These are phyloP conservation scores for Ilex paraguariensis DNA, from an alignment of 305 asterid species.

Conservation along the genomic window DNA sequence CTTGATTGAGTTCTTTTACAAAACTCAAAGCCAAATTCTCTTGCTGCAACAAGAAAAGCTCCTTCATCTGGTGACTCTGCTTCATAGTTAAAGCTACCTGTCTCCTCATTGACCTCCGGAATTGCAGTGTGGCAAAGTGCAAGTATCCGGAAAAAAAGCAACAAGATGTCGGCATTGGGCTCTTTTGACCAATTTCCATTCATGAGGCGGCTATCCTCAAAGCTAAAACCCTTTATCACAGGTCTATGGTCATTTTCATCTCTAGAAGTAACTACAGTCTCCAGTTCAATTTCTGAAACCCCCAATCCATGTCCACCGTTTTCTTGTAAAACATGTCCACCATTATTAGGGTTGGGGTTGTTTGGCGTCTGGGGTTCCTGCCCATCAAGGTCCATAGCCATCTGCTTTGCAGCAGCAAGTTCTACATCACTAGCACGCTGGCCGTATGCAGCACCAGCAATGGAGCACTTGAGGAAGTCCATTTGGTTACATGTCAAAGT, in stretches of 20 bases:
- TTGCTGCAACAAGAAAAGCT: constrained; percentile 85
- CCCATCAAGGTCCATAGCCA: constrained; percentile 59
- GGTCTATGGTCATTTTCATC: constrained; percentile 30
- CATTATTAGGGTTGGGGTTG: constrained; percentile 5
- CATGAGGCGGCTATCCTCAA: constrained; percentile 76
- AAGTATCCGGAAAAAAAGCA: constrained; percentile 69
- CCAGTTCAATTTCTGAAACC: constrained; percentile 51
- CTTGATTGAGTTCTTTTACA: constrained; percentile 74
- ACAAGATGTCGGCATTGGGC: constrained; percentile 47
- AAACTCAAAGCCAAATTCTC: constrained; percentile 92
- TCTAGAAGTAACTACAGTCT: constrained; percentile 39
- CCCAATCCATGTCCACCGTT: constrained; percentile 29
- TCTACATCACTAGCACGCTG: constrained; percentile 74
- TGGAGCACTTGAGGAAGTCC: constrained; percentile 91
- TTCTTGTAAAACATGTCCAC: constrained; percentile 37
- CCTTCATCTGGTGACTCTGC: constrained; percentile 98
- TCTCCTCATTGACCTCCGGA: constrained; percentile 67
- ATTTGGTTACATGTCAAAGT: constrained; percentile 95
- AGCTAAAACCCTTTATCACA: constrained; percentile 72
- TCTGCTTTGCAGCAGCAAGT: constrained; percentile 82
- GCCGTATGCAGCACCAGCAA: constrained; percentile 79
- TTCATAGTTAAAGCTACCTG: constrained; percentile 55
- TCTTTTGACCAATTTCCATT: constrained; percentile 70
- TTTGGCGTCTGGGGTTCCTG: constrained; percentile 26
- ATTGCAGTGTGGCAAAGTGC: constrained; percentile 91